A percentile compares a stretch with the other conserved stretches of the same genome.
Evolutionary conservation across 2,329 filamentous ascomycete species (phyloP).

Genomic region (Blastomyces gilchristii): DNA sequence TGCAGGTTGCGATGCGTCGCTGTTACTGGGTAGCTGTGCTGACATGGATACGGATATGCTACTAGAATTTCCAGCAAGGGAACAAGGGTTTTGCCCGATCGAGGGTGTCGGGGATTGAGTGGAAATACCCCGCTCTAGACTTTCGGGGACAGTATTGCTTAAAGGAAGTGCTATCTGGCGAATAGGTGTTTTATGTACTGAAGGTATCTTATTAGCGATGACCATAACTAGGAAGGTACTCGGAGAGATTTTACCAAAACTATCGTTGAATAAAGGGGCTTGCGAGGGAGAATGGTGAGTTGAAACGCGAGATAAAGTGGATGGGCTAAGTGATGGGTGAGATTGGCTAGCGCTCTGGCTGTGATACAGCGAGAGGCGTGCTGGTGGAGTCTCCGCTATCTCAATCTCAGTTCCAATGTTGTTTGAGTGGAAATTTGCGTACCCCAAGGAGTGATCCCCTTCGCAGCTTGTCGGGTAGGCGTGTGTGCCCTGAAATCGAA

Average conservation of each 20-base stretch:
- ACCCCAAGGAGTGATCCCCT: not conserved
- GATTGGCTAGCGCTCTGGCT: not conserved
- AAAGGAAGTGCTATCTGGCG: not conserved
- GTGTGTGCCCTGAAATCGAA: not conserved
- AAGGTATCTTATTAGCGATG: not conserved
- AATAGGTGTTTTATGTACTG: slow-evolving; percentile 1
- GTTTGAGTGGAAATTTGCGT: not conserved
- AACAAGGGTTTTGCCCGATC: no score
- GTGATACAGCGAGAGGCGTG: slow-evolving; percentile 6
- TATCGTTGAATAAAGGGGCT: not conserved
- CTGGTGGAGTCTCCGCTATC: slow-evolving; percentile 12
- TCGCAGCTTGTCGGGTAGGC: not conserved
- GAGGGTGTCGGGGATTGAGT: not conserved
- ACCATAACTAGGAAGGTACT: not conserved
- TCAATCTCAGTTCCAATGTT: slow-evolving; percentile 1
- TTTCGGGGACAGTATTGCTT: slow-evolving; percentile 1
- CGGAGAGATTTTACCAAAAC: not conserved
- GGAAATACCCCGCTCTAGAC: not conserved
- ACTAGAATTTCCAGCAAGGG: not conserved
- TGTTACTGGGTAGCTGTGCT: not conserved
- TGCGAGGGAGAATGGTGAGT: not conserved
- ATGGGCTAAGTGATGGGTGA: not conserved
- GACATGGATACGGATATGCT: not conserved
- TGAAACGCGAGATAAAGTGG: not conserved
- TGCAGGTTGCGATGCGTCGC: not conserved